phyloP scores from a whole-genome alignment of 2,329 filamentous ascomycete species.

The Xylariaceae sp. region DNA sequence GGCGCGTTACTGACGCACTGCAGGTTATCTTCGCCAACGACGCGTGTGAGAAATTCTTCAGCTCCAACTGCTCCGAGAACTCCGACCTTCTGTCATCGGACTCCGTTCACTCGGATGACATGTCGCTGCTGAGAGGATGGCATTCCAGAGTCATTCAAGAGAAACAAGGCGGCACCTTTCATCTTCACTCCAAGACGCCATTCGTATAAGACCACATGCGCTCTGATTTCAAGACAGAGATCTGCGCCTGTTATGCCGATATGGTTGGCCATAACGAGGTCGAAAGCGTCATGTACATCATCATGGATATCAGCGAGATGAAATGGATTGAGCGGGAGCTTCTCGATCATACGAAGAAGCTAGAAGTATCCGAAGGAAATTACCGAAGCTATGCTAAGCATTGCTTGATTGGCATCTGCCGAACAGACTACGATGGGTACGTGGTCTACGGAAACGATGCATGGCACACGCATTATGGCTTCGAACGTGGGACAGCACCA shows the following conservation, averaged over 20 bases:
- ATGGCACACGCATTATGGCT: slow-evolving; percentile 24
- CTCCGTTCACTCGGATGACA: slow-evolving; percentile 22
- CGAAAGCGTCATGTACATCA: slow-evolving; percentile 27
- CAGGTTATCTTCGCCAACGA: slow-evolving; percentile 29
- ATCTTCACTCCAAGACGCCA: slow-evolving; percentile 25
- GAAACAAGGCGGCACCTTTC: slow-evolving; percentile 26
- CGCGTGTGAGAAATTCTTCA: slow-evolving; percentile 26
- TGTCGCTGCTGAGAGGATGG: slow-evolving; percentile 23
- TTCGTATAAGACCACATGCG: slow-evolving; percentile 25
- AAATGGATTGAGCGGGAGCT: slow-evolving; percentile 30
- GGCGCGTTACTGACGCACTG: slow-evolving; percentile 2
- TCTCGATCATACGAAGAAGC: slow-evolving; percentile 21
- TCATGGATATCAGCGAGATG: slow-evolving; percentile 29
- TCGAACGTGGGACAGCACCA: slow-evolving; percentile 2
- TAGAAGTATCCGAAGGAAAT: slow-evolving; percentile 25
- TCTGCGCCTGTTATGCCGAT: slow-evolving; percentile 28
- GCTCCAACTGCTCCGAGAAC: slow-evolving; percentile 17
- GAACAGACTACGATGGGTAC: slow-evolving; percentile 24
- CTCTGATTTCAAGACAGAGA: slow-evolving; percentile 23
- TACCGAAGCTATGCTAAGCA: slow-evolving; percentile 28
- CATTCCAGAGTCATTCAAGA: slow-evolving; percentile 15
- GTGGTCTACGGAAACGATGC: slow-evolving; percentile 27
- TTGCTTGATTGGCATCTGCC: slow-evolving; percentile 27
- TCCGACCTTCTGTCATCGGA: slow-evolving; percentile 19
- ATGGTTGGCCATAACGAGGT: slow-evolving; percentile 22